These are phyloP conservation scores for Ganoderma sinense DNA, from an alignment of 1,284 basidiomycete species.

Conservation along the genomic window DNA sequence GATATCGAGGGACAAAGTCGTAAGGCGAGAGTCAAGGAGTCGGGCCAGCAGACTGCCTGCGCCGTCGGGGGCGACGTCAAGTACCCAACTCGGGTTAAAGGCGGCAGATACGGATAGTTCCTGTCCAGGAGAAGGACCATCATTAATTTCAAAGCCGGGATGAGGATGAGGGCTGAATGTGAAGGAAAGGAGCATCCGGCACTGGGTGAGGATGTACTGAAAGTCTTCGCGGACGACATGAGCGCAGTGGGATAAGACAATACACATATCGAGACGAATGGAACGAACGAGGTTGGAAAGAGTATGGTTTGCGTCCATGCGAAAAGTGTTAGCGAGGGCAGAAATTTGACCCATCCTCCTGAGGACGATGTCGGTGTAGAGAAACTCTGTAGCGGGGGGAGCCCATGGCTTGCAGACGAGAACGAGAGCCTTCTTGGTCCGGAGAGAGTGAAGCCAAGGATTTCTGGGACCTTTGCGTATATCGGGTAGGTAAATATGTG, in stretches of 20 bases:
- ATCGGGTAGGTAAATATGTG: too few relatives aligned
- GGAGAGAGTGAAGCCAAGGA: too few relatives aligned
- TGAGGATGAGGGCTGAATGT: not conserved
- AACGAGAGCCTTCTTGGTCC: too few relatives aligned
- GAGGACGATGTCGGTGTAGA: too few relatives aligned
- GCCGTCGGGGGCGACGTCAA: not conserved
- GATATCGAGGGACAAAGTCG: not conserved
- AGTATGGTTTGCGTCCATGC: too few relatives aligned
- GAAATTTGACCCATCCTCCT: too few relatives aligned
- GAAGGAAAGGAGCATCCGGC: not conserved
- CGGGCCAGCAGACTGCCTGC: not conserved
- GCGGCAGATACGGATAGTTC: not conserved
- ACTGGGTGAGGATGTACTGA: not conserved
- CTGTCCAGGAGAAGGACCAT: not conserved
- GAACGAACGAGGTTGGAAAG: too few relatives aligned
- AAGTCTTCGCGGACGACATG: not conserved
- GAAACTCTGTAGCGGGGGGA: too few relatives aligned
- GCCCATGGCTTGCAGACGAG: slow-evolving; percentile 12
- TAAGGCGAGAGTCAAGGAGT: not conserved
- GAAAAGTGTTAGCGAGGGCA: too few relatives aligned
- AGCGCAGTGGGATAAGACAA: too few relatives aligned
- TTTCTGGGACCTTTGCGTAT: too few relatives aligned
- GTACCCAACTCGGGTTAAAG: not conserved
- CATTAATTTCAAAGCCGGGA: not conserved
- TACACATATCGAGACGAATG: too few relatives aligned